Evolutionary conservation across 1,139 yeast genomes (phyloP).

Genomic region (Pichia cactophila): DNA sequence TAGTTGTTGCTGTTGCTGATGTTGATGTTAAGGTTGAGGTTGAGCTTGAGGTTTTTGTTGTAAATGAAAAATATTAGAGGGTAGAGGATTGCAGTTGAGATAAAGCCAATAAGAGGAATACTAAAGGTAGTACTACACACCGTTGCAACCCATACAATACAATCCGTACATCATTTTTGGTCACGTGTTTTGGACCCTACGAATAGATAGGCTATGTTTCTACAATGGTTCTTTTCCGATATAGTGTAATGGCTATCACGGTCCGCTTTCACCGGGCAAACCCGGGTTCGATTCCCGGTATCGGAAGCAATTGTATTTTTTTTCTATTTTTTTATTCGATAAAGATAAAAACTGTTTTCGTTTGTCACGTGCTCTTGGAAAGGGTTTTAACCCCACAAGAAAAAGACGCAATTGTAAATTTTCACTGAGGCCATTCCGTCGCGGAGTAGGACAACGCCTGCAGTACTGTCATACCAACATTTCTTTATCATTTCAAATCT

Average conservation of each 20-base stretch:
- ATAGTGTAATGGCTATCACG: conserved; percentile 8
- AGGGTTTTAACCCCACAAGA: background rate
- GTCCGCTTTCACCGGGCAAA: conserved; percentile 7
- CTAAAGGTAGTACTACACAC: conserved; percentile 11
- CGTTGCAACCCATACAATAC: no score
- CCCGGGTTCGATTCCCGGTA: conserved; percentile 14
- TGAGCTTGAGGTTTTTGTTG: conserved; percentile 32
- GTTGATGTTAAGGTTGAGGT: background rate
- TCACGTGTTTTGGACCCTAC: no score
- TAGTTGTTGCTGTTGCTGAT: conserved; percentile 4
- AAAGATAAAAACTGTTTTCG: background rate
- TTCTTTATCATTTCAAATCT: no score
- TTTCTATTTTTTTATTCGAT: background rate
- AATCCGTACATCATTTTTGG: no score
- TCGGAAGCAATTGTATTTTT: conserved; percentile 1
- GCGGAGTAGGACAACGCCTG: no score
- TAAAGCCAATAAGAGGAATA: conserved; percentile 61
- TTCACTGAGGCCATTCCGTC: background rate
- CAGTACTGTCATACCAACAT: no score
- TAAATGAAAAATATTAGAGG: conserved; percentile 83
- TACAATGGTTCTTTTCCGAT: conserved; percentile 4
- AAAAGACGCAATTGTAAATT: background rate
- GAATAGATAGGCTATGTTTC: no score
- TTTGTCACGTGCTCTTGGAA: background rate
- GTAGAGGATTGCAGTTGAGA: conserved; percentile 72